Base-by-base conservation (phyloP, 331 rosid species). In the Pyrus hybrid region DNA sequence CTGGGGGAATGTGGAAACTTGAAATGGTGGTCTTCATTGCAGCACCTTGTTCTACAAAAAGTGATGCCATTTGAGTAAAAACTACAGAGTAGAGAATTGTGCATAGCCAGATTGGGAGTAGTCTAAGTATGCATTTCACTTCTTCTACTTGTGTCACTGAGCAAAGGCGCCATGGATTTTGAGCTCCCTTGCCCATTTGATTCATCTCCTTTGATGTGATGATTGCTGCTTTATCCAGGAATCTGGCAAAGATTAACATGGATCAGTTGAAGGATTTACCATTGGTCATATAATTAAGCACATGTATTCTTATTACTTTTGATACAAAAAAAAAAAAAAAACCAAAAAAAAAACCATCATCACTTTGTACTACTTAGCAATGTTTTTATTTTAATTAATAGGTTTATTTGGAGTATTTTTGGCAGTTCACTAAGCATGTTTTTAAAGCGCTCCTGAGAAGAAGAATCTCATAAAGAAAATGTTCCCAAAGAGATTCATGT, bases 101-200 rank as follows among this genome's bases (percentile, higher is more conserved):
- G 87, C 96, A 92, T 3, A 92, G 79, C 97, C 97, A 92, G 10
- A 92, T 87, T 28, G 96, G 97, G n/a, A 92, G 91, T n/a, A 92
- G 84, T 80, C 97, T 85, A 11, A 92, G 85, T 17, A 92, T 76
- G 77, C 96, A 90, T 78, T 92, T 92, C 67, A 88, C 93, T 85
- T 92, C 97, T 58, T 92, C 97, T 5, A 92, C 92, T 83, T 92
- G 97, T 63, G 93, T 90, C 33, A 92, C 89, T 0, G 93, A 77
- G 72, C 92, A 85, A 11, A 92, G 81, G 66, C 41, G 73, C 96
- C 97, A 90, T 47, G 96, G 93, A 62, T 77, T 88, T 26, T n/a
- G 60, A 72, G 54, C 74, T 9, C 76, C 80, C 30, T 65, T 76
- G 28, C 70, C 81, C 12, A 67, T 51, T 4, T 67, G 66, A 17